These are phyloP conservation scores for Ogataea haglerorum DNA, from an alignment of 805 yeast species.

Conservation along the genomic window DNA sequence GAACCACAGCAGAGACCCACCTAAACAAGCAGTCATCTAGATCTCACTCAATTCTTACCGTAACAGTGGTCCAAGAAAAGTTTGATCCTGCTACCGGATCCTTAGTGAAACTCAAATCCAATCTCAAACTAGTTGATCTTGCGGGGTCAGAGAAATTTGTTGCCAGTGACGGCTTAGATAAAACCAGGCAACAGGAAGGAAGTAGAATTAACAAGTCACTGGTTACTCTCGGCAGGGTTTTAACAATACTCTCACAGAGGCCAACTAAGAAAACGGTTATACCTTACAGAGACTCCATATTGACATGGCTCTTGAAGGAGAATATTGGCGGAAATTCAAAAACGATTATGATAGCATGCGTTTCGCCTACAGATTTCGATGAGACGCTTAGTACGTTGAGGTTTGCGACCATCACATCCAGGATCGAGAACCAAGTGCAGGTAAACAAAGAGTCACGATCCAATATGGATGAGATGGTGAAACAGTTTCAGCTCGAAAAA, in stretches of 20 bases:
- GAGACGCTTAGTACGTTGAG: slow-evolving; percentile 73
- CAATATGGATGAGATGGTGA: slow-evolving; percentile 33
- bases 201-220: slow-evolving; percentile 73
- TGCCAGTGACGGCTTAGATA: slow-evolving; percentile 49
- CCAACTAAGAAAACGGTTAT: slow-evolving; percentile 34
- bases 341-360: slow-evolving; percentile 85
- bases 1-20: slow-evolving; percentile 71
- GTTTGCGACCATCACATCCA: slow-evolving; percentile 75
- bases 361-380: slow-evolving; percentile 74
- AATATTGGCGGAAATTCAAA: slow-evolving; percentile 78
- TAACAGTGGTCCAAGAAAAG: slow-evolving; percentile 56
- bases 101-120: slow-evolving; percentile 43
- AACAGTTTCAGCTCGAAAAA: slow-evolving; percentile 27
- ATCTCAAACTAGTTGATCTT: slow-evolving; percentile 67
- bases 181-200: slow-evolving; percentile 67
- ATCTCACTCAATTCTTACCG: slow-evolving; percentile 75
- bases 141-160: slow-evolving; percentile 77
- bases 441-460: slow-evolving; percentile 42
- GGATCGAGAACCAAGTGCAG: slow-evolving; percentile 59
- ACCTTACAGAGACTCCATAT: slow-evolving; percentile 71
- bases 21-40: slow-evolving; percentile 73
- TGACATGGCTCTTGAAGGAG: slow-evolving; percentile 75
- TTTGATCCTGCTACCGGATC: slow-evolving; percentile 36
- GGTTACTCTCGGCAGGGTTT: slow-evolving; percentile 73
- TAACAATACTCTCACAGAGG: slow-evolving; percentile 44